Evolutionary conservation across 139 green algal species (phyloP).

Genomic region (Haematococcus sp.): DNA sequence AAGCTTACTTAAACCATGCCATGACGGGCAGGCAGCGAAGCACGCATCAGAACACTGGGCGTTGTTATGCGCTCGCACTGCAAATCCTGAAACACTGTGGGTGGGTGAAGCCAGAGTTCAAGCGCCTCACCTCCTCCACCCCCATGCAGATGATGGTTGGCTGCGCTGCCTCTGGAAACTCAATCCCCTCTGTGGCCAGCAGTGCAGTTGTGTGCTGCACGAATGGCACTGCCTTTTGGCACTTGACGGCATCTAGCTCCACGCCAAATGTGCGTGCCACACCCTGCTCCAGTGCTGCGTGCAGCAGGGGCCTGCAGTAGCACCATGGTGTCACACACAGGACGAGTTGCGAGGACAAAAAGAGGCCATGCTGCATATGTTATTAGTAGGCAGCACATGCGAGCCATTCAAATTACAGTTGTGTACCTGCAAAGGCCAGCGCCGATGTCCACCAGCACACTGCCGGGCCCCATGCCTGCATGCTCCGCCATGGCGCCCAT

Average conservation of each 20-base stretch:
- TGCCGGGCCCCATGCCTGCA: constrained; percentile 52
- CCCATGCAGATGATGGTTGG: constrained; percentile 57
- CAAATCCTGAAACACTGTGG: too few species aligned
- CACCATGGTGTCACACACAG: not conserved
- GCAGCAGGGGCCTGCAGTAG: constrained; percentile 71
- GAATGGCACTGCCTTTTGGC: constrained; percentile 76
- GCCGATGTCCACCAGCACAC: constrained; percentile 77
- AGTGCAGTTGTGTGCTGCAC: constrained; percentile 47
- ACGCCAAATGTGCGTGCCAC: constrained; percentile 58
- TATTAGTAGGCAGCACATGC: not conserved
- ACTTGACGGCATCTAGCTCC: constrained; percentile 85
- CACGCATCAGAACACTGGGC: too few species aligned
- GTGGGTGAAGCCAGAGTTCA: too few species aligned
- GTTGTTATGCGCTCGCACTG: too few species aligned
- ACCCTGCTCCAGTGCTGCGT: constrained; percentile 62
- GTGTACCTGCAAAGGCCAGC: constrained; percentile 77
- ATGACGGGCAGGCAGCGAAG: too few species aligned
- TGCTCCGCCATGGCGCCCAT: constrained; percentile 52
- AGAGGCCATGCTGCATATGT: not conserved
- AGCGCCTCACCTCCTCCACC: constrained; percentile 62
- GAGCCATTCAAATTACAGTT: not conserved
- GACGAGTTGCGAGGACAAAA: not conserved
- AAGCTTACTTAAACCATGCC: too few species aligned
- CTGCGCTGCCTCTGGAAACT: not conserved
- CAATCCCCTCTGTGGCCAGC: constrained; percentile 12